These are phyloP conservation scores for Monosporozyma servazzii DNA, from an alignment of 805 yeast species.

Conservation along the genomic window DNA sequence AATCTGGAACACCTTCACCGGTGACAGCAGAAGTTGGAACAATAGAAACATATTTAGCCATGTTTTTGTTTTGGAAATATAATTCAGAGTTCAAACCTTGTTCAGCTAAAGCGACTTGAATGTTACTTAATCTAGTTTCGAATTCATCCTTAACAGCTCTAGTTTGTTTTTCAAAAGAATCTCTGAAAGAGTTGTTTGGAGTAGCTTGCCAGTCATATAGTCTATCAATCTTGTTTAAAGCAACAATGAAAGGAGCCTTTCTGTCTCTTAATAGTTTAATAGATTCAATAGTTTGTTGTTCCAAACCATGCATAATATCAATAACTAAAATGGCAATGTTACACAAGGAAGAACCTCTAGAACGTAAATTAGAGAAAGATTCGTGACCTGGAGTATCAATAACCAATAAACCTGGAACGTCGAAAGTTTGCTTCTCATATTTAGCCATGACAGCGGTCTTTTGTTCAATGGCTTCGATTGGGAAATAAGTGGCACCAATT, in stretches of 20 bases:
- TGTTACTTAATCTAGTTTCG: constrained; percentile 73
- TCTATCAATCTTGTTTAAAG: constrained; percentile 95
- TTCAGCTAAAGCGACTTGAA: constrained; percentile 87
- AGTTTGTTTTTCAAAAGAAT: constrained; percentile 73
- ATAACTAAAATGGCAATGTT: constrained; percentile 97
- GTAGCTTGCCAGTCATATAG: constrained; percentile 85
- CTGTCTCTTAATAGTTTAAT: constrained; percentile 86
- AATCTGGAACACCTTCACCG: constrained; percentile 99
- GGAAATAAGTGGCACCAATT: constrained; percentile 99
- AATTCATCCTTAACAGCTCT: constrained; percentile 87
- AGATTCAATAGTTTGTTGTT: constrained; percentile 94
- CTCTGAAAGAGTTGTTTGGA: constrained; percentile 94
- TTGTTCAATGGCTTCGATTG: constrained; percentile 83
- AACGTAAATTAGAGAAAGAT: constrained; percentile 92
- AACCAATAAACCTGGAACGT: constrained; percentile 93
- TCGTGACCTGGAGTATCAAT: constrained; percentile 99
- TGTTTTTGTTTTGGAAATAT: constrained; percentile 88
- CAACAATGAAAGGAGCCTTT: constrained; percentile 96
- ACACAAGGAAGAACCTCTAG: constrained; percentile 98
- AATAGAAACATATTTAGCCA: constrained; percentile 87
- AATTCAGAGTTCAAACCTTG: constrained; percentile 97
- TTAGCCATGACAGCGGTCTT: constrained; percentile 88
- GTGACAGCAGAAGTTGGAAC: constrained; percentile 99
- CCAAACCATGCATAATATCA: constrained; percentile 98
- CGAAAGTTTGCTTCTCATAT: constrained; percentile 75